Conservation (phyloP, 331 rosid genomes). For the Phaseolus coccineus region DNA sequence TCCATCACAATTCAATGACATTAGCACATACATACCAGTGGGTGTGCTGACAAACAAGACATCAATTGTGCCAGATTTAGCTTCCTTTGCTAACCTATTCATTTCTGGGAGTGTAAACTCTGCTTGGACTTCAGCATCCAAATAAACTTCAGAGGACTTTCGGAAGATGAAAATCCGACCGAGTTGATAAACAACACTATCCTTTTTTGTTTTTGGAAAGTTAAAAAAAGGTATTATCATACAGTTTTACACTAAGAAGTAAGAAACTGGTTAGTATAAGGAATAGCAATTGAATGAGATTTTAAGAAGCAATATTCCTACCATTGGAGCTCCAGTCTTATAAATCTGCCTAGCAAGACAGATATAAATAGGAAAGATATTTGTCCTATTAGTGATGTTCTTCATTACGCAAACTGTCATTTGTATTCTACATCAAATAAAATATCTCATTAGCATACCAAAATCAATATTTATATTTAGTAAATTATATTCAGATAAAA, state of each 20-base stretch:
- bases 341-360: slow-evolving; percentile 71
- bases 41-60: slow-evolving; percentile 72
- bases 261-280: not conserved
- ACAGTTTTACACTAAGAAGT: slow-evolving; percentile 5
- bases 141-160: slow-evolving; percentile 52
- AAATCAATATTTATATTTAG: slow-evolving; percentile 6
- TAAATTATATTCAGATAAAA: not conserved
- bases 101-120: slow-evolving; percentile 75
- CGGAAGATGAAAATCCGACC: slow-evolving; percentile 65
- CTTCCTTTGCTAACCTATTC: slow-evolving; percentile 72
- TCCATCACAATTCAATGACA: slow-evolving; percentile 24
- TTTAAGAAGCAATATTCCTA: slow-evolving; percentile 35
- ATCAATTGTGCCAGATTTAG: slow-evolving; percentile 67
- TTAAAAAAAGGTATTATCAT: not conserved
- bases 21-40: slow-evolving; percentile 46
- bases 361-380: slow-evolving; percentile 66
- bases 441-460: slow-evolving; percentile 40
- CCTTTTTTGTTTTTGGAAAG: slow-evolving; percentile 43
- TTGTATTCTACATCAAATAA: slow-evolving; percentile 66
- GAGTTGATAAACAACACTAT: slow-evolving; percentile 69
- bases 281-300: slow-evolving; percentile 3
- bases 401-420: slow-evolving; percentile 66
- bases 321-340: slow-evolving; percentile 63
- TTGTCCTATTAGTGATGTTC: slow-evolving; percentile 48
- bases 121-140: slow-evolving; percentile 65